These are phyloP conservation scores for Pulveroboletus sp. DNA, from an alignment of 768 basidiomycete genomes.

Conservation along the genomic window DNA sequence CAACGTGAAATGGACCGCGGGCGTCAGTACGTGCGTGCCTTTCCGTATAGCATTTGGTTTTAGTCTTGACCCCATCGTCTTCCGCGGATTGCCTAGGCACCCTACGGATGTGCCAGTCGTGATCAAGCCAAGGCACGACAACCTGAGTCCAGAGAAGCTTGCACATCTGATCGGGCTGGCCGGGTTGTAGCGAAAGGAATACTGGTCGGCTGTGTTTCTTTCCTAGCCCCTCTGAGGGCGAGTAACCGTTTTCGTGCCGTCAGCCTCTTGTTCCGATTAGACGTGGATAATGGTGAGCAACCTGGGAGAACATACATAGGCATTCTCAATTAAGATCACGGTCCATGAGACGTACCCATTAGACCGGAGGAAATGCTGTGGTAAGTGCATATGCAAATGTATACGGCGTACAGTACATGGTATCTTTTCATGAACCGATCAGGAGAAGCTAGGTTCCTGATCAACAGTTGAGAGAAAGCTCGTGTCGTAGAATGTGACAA, in stretches of 20 bases:
- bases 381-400: constrained; percentile 11
- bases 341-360: not conserved
- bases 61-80: not conserved
- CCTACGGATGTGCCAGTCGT: constrained; percentile 13
- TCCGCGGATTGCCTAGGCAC: constrained; percentile 1
- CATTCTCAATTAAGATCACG: no score
- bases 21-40: constrained; percentile 19
- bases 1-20: constrained; percentile 19
- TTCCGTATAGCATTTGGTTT: not conserved
- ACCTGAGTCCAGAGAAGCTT: no score
- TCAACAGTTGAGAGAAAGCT: constrained; percentile 17
- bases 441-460: constrained; percentile 18
- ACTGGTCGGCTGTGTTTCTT: no score
- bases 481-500: constrained; percentile 9
- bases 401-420: constrained; percentile 22
- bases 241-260: no score
- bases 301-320: no score
- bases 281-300: no score
- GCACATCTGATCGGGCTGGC: no score
- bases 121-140: constrained; percentile 7
- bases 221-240: no score
- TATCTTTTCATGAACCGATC: constrained; percentile 18
- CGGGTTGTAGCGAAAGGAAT: no score
- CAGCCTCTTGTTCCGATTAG: no score
- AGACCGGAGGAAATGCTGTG: not conserved